Evolutionary conservation across 2,329 filamentous ascomycete genomes (phyloP).

Genomic region (Hymenotorrendiella dingleyae): DNA sequence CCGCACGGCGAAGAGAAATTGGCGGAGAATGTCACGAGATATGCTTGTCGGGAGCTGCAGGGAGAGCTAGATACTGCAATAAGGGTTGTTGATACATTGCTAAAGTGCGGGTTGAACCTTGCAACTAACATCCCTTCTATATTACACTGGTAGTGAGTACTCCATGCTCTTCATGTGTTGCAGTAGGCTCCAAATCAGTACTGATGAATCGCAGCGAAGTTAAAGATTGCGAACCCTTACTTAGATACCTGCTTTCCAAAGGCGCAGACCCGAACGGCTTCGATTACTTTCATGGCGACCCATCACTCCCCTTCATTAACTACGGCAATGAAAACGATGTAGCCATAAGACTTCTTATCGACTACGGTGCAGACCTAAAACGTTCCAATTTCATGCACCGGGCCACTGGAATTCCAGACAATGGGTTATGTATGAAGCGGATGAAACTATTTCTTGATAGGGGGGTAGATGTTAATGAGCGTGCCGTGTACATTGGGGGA

Average conservation of each 20-base stretch:
- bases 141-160: too few relatives aligned
- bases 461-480: conserved; percentile 1
- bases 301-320: neutral
- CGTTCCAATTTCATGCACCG: neutral
- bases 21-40: too few relatives aligned
- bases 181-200: too few relatives aligned
- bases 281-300: neutral
- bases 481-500: neutral
- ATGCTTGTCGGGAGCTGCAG: too few relatives aligned
- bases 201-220: neutral
- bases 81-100: too few relatives aligned
- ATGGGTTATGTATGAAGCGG: neutral
- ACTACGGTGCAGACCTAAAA: conserved; percentile 1
- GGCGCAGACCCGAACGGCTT: conserved; percentile 1
- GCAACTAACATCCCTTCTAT: too few relatives aligned
- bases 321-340: neutral
- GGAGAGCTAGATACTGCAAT: too few relatives aligned
- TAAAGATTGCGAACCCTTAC: neutral
- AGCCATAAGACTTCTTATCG: neutral
- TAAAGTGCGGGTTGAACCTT: too few relatives aligned
- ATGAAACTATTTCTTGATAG: neutral
- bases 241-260: conserved; percentile 1
- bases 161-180: too few relatives aligned
- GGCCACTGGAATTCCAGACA: neutral
- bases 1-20: neutral